Evolutionary conservation across 2,329 filamentous ascomycete species (phyloP).

Genomic region (Hypomyces perniciosus): DNA sequence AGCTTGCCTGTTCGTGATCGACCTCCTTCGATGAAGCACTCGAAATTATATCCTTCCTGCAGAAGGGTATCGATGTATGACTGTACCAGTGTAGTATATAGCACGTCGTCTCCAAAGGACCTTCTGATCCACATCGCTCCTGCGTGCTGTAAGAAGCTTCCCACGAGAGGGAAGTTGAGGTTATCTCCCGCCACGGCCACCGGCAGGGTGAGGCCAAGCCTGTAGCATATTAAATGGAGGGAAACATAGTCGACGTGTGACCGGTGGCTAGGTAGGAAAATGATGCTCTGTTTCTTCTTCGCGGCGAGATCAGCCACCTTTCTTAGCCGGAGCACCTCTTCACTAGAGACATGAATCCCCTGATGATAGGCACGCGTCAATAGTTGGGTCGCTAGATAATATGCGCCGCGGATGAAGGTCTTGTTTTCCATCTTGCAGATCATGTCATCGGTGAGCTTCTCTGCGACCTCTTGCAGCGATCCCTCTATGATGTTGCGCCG

Average conservation of each 20-base stretch:
- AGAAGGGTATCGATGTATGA: constrained; percentile 90
- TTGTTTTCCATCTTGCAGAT: constrained; percentile 99
- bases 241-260: constrained; percentile 97
- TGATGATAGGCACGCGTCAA: constrained; percentile 92
- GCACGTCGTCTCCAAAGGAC: constrained; percentile 82
- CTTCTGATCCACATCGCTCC: constrained; percentile 95
- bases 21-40: constrained; percentile 96
- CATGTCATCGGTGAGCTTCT: constrained; percentile 87
- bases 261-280: constrained; percentile 90
- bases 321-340: constrained; percentile 79
- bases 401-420: constrained; percentile 83
- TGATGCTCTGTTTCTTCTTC: constrained; percentile 86
- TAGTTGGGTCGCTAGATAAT: constrained; percentile 82
- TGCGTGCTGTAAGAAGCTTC: constrained; percentile 88
- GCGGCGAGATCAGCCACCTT: constrained; percentile 77
- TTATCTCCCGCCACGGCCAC: constrained; percentile 95
- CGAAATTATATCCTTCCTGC: constrained; percentile 86
- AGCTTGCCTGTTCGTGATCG: constrained; percentile 91
- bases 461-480: constrained; percentile 72
- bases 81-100: constrained; percentile 92
- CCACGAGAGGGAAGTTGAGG: constrained; percentile 86
- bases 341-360: constrained; percentile 91
- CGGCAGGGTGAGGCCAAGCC: constrained; percentile 79
- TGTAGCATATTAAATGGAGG: constrained; percentile 90
- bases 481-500: constrained; percentile 61